Evolutionary conservation across 2,329 filamentous ascomycete species (phyloP).

Genomic region (Talaromyces sp.): DNA sequence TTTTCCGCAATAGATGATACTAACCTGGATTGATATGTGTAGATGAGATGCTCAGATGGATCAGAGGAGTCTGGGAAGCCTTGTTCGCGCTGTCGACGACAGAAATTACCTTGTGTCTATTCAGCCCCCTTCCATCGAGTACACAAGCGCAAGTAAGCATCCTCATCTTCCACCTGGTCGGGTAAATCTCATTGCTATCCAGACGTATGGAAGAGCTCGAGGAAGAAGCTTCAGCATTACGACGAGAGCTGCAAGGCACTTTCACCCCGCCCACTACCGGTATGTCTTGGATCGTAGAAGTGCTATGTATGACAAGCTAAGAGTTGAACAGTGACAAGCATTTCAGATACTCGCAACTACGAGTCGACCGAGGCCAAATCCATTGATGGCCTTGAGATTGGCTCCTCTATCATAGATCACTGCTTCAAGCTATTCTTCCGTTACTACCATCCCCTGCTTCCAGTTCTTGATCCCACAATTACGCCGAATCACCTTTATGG

Average conservation of each 20-base stretch:
- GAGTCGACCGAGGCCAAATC: neutral
- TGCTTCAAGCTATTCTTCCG: neutral
- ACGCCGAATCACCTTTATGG: neutral
- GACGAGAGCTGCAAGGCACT: neutral
- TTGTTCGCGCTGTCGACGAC: neutral
- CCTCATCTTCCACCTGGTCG: neutral
- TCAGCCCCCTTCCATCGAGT: neutral
- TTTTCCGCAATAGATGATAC: neutral
- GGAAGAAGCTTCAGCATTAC: neutral
- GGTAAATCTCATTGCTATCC: neutral
- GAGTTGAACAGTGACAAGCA: neutral
- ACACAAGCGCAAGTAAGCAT: neutral
- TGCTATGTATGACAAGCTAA: neutral
- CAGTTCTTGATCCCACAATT: neutral
- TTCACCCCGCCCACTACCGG: neutral
- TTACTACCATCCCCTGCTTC: neutral
- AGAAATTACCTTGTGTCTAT: neutral
- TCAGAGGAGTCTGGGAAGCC: neutral
- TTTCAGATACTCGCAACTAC: neutral
- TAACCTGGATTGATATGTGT: neutral
- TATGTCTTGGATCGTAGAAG: neutral
- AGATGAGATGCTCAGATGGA: neutral
- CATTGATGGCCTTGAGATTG: neutral
- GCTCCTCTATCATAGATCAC: neutral
- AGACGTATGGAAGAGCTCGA: constrained; percentile 1